A percentile compares a stretch with the other conserved stretches of the same genome.
Evolutionary conservation across 2,329 filamentous ascomycete species (phyloP).

Genomic region (Microdochium nivale): DNA sequence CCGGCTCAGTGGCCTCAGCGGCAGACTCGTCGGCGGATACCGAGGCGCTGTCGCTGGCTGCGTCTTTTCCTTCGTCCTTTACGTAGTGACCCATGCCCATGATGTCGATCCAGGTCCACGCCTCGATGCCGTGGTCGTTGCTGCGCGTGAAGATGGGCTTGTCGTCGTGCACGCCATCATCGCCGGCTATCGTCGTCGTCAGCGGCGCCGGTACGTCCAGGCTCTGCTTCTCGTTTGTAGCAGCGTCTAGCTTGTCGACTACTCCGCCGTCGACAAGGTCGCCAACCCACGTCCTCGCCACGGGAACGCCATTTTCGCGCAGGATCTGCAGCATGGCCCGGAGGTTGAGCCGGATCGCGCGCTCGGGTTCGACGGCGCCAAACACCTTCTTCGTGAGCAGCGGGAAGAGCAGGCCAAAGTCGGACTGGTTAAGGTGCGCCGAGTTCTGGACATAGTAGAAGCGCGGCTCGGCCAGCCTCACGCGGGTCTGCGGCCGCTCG

Average conservation of each 20-base stretch:
- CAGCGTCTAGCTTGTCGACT: constrained; percentile 24
- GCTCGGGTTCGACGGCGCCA: constrained; percentile 47
- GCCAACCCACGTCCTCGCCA: constrained; percentile 38
- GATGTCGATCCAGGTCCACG: constrained; percentile 45
- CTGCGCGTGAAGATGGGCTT: neutral
- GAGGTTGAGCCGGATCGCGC: constrained; percentile 49
- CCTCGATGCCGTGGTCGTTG: constrained; percentile 22
- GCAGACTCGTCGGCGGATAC: constrained; percentile 1
- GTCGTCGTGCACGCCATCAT: constrained; percentile 18
- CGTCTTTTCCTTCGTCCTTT: constrained; percentile 7
- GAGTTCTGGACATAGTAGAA: constrained; percentile 67
- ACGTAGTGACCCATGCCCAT: constrained; percentile 34
- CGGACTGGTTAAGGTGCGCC: constrained; percentile 76
- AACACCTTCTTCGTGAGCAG: constrained; percentile 55
- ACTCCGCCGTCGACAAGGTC: constrained; percentile 41
- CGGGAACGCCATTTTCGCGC: constrained; percentile 36
- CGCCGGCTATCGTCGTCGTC: constrained; percentile 23
- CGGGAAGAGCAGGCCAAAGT: constrained; percentile 77
- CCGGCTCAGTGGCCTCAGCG: constrained; percentile 18
- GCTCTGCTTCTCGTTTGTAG: constrained; percentile 9
- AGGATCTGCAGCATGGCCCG: constrained; percentile 50
- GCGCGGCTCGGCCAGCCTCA: constrained; percentile 43
- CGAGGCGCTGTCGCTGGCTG: neutral
- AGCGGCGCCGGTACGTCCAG: too few species aligned
- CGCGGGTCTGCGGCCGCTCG: constrained; percentile 30